Conservation (phyloP, 805 yeast genomes). For the Lachancea dasiensis region DNA sequence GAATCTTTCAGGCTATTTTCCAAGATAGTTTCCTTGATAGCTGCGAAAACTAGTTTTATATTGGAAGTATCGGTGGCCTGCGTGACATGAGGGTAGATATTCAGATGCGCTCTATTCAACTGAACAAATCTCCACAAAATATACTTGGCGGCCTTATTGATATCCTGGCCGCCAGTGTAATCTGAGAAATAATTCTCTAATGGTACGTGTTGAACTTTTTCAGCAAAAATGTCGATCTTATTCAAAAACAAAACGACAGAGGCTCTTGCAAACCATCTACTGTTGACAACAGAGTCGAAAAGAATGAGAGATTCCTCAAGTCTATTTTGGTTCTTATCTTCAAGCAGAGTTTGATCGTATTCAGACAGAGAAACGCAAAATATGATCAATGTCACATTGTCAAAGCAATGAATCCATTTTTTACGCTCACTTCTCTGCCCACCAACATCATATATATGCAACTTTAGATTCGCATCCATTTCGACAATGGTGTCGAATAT, state of each 20-base stretch:
- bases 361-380: conserved; percentile 90
- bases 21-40: conserved; percentile 72
- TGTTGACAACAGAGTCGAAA: conserved; percentile 86
- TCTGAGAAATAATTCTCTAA: conserved; percentile 81
- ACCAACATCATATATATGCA: conserved; percentile 80
- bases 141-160: conserved; percentile 85
- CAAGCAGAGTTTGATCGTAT: conserved; percentile 80
- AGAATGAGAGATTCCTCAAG: conserved; percentile 75
- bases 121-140: conserved; percentile 86
- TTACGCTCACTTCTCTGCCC: conserved; percentile 94
- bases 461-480: conserved; percentile 54
- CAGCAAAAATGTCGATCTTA: conserved; percentile 85
- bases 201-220: conserved; percentile 76
- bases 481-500: conserved; percentile 77
- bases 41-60: conserved; percentile 78
- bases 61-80: conserved; percentile 93
- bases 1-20: conserved; percentile 72
- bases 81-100: conserved; percentile 84
- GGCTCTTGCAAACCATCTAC: conserved; percentile 86
- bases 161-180: conserved; percentile 84
- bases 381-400: conserved; percentile 81
- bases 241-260: conserved; percentile 82
- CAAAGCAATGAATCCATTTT: conserved; percentile 97
- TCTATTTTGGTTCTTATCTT: conserved; percentile 68
- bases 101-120: conserved; percentile 74